These are phyloP conservation scores for Microbotryum silenes-acaulis DNA, from an alignment of 1,284 basidiomycete species.

Conservation along the genomic window DNA sequence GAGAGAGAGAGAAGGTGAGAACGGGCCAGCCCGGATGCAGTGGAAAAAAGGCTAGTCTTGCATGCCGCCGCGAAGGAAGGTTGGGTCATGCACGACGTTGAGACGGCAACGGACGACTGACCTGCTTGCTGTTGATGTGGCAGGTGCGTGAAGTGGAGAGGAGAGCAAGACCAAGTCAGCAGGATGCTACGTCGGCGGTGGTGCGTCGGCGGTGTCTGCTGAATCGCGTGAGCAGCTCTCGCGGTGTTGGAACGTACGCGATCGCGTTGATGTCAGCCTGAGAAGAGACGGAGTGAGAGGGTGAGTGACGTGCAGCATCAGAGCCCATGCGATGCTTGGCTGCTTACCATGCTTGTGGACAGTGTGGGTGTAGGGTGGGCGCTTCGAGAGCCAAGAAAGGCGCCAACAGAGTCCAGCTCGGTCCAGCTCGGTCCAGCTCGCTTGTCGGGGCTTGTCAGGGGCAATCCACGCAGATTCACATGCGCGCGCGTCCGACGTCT, in stretches of 20 bases:
- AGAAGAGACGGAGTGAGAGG: conserved; percentile 17
- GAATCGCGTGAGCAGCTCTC: conserved; percentile 41
- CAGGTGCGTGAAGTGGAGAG: background rate
- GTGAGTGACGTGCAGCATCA: too few species aligned
- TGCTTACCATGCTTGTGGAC: too few species aligned
- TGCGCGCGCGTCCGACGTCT: too few species aligned
- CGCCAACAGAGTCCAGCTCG: too few species aligned
- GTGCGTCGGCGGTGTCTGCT: background rate
- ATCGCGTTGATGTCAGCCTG: conserved; percentile 65
- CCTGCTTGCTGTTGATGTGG: conserved; percentile 4
- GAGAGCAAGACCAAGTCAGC: background rate
- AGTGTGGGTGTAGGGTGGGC: too few species aligned
- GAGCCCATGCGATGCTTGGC: too few species aligned
- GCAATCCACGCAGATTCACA: too few species aligned
- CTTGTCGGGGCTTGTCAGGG: too few species aligned
- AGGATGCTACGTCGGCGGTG: background rate
- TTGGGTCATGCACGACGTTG: background rate
- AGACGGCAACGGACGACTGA: background rate
- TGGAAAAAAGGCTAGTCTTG: too few species aligned
- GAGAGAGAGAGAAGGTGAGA: background rate
- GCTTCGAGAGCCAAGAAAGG: too few species aligned
- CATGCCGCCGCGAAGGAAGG: background rate
- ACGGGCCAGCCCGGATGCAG: too few species aligned
- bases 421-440: too few species aligned
- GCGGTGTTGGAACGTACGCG: conserved; percentile 36